Base-by-base conservation (phyloP, 352 stramenopile species). In the Pythium phragmitis region DNA sequence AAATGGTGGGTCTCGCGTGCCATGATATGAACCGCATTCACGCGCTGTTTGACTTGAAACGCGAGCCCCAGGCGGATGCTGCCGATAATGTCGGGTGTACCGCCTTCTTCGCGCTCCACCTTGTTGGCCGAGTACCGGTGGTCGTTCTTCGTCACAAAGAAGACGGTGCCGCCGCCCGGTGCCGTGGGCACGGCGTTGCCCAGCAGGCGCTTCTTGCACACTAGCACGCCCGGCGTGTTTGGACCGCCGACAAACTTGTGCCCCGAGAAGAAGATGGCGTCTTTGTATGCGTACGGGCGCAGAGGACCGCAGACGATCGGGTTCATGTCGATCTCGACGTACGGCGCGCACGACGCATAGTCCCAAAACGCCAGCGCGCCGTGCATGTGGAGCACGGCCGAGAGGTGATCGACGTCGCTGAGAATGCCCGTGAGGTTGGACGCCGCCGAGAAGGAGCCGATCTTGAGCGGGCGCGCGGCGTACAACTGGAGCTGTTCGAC, bases 221-320 rank as follows among this genome's bases (percentile, higher is more conserved):
- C 80, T 26, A 99, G 80, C 4, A 98, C 83, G 8, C 94, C 94
- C 0, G 93, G 88, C 6, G 89, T 91, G 45, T 83, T 88, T 11
- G 88, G 82, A 4, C 96, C 96, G 30, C 96, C 96, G 19, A 97
- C 68, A 57, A 98, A 92, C 73, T 99, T 99, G 82, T 99, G 96
- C 11, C 88, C 86, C 21, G 79, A 97, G 41, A 98, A 86, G 75
- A 97, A 97, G 36, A 98, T 80, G 0, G 95, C 96, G 76, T 99
- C 96, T 68, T 97, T 96, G 56, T 87, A 79, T 53, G 68, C 71
- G 37, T 68, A 76, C 50, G 70, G 68, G 0, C 68, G 68, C 50
- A 64, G 50, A 8, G 71, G 51, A 14, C 57, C 76, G 19, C 59
- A 34, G 11, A 78, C 43, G 28, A 76, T 65, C 33, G 92, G 89